Conservation (phyloP, 176 grass and related monocot species). For the Musa itinerans region DNA sequence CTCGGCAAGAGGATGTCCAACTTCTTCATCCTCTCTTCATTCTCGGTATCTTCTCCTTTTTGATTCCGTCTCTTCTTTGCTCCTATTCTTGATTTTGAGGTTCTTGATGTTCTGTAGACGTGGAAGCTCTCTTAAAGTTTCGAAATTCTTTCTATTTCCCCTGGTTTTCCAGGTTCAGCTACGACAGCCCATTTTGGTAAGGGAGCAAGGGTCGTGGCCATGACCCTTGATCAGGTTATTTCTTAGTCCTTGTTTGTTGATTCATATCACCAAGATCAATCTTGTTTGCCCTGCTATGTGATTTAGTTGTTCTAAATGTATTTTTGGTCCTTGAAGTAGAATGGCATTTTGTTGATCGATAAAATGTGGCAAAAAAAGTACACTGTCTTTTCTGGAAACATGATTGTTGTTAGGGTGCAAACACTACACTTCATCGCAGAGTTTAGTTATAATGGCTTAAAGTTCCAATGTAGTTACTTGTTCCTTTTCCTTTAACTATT, state of each 20-base stretch:
- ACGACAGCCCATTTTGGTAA: slow-evolving; percentile 58
- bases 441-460: no score
- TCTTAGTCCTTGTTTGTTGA: neutral
- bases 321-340: neutral
- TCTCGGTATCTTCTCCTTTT: neutral
- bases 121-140: neutral
- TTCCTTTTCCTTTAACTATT: no score
- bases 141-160: neutral
- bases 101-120: slow-evolving; percentile 10
- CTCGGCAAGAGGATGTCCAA: slow-evolving; percentile 74
- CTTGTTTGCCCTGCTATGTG: neutral
- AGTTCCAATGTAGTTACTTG: no score
- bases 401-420: no score
- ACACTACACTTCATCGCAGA: no score
- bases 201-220: slow-evolving; percentile 70
- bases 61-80: neutral
- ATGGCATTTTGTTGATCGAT: neutral
- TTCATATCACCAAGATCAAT: neutral
- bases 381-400: no score
- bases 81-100: slow-evolving; percentile 7
- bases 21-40: slow-evolving; percentile 3
- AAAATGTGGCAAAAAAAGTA: neutral
- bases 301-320: neutral
- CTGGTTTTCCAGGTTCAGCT: slow-evolving; percentile 49
- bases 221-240: slow-evolving; percentile 85